Percentiles rank a stretch among this genome's conserved stretches.
Evolutionary conservation across 805 yeast species (phyloP).

Genomic region (Suhomyces tanzawaensis): DNA sequence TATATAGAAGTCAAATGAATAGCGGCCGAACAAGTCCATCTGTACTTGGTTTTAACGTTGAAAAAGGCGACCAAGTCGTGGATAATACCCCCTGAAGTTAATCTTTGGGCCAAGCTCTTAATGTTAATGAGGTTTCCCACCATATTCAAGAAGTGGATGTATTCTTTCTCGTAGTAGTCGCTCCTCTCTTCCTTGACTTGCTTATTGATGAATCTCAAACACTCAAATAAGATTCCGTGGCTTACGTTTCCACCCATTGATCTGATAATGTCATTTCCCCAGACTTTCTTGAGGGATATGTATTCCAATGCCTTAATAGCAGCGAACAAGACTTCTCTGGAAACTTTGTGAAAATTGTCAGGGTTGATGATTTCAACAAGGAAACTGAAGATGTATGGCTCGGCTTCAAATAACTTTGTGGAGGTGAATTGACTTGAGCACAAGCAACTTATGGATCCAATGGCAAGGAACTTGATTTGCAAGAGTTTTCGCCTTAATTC

Average conservation of each 20-base stretch:
- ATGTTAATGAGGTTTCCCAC: slow-evolving; percentile 60
- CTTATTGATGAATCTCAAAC: slow-evolving; percentile 61
- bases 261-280: slow-evolving; percentile 75
- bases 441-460: slow-evolving; percentile 60
- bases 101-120: slow-evolving; percentile 51
- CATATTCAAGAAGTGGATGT: slow-evolving; percentile 57
- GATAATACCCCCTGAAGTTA: slow-evolving; percentile 75
- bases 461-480: slow-evolving; percentile 61
- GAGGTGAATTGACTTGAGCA: slow-evolving; percentile 58
- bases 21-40: slow-evolving; percentile 55
- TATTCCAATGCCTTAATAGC: slow-evolving; percentile 69
- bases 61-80: slow-evolving; percentile 63
- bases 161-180: slow-evolving; percentile 36
- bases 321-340: slow-evolving; percentile 52
- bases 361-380: slow-evolving; percentile 73
- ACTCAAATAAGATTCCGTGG: slow-evolving; percentile 78
- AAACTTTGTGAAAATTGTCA: slow-evolving; percentile 47
- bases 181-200: slow-evolving; percentile 41
- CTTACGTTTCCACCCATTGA: slow-evolving; percentile 82
- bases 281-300: slow-evolving; percentile 61
- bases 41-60: slow-evolving; percentile 46
- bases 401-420: slow-evolving; percentile 65
- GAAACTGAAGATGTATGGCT: slow-evolving; percentile 64
- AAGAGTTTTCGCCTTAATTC: slow-evolving; percentile 58
- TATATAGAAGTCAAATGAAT: slow-evolving; percentile 53